Evolutionary conservation across 78 protist genomes (phyloP).

Genomic region (Dictyostelium brefeldianum): DNA sequence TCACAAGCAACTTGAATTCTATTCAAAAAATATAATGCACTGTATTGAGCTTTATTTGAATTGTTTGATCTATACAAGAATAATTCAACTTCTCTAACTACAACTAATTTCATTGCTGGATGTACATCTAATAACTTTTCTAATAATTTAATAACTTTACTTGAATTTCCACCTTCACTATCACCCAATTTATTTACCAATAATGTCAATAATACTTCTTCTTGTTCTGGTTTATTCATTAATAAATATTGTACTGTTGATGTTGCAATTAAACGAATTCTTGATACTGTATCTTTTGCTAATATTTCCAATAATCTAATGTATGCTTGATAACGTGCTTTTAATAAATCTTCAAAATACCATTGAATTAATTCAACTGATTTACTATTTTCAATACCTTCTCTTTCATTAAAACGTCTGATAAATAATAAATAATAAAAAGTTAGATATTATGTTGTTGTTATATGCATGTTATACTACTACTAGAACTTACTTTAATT

Average conservation of each 20-base stretch:
- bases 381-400: neutral
- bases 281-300: slow-evolving; percentile 9
- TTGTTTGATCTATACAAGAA: slow-evolving; percentile 79
- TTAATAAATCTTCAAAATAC: slow-evolving; percentile 82
- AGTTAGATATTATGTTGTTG: neutral
- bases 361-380: slow-evolving; percentile 57
- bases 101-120: slow-evolving; percentile 83
- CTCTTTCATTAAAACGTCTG: slow-evolving; percentile 58
- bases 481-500: slow-evolving; percentile 53
- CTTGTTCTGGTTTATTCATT: slow-evolving; percentile 81
- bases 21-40: slow-evolving; percentile 38
- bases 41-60: slow-evolving; percentile 59
- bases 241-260: slow-evolving; percentile 31
- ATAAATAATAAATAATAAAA: neutral
- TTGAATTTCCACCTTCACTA: slow-evolving; percentile 46
- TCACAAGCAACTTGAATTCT: neutral
- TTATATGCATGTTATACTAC: neutral
- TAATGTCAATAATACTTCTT: slow-evolving; percentile 61
- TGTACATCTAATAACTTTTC: slow-evolving; percentile 51
- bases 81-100: slow-evolving; percentile 71
- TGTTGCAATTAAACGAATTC: slow-evolving; percentile 35
- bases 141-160: slow-evolving; percentile 47
- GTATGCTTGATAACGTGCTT: slow-evolving; percentile 33
- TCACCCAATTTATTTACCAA: slow-evolving; percentile 88
- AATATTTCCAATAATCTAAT: slow-evolving; percentile 34